Evolutionary conservation across 352 stramenopile genomes (phyloP).

Genomic region (Pythium myriotylum): DNA sequence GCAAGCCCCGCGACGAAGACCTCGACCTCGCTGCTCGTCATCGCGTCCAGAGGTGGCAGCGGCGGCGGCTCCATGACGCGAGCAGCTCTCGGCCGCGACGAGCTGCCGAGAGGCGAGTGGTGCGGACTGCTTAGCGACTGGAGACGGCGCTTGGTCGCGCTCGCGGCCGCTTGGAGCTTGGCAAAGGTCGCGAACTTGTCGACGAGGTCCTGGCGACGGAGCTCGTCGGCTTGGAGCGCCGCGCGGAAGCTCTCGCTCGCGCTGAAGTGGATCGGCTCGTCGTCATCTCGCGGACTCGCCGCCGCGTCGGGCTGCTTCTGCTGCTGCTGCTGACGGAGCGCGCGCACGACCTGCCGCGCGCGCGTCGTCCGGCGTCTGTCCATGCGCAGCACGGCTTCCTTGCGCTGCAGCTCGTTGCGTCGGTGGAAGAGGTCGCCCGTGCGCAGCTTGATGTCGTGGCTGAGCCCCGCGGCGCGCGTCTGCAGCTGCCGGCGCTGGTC

Average conservation of each 20-base stretch:
- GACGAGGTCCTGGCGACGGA: conserved; percentile 59
- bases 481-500: conserved; percentile 58
- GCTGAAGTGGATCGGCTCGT: conserved; percentile 19
- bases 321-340: conserved; percentile 10
- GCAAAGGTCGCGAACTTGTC: conserved; percentile 37
- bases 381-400: conserved; percentile 41
- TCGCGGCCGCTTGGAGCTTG: conserved; percentile 21
- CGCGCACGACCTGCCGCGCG: neutral
- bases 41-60: conserved; percentile 18
- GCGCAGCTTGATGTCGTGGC: conserved; percentile 66
- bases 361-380: conserved; percentile 16
- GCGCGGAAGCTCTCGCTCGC: conserved; percentile 33
- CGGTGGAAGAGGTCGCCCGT: conserved; percentile 75
- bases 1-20: conserved; percentile 52
- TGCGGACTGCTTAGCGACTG: conserved; percentile 14
- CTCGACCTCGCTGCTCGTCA: conserved; percentile 51
- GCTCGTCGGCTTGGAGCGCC: conserved; percentile 52
- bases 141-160: conserved; percentile 19
- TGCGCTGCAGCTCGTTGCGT: conserved; percentile 71
- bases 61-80: neutral
- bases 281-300: neutral
- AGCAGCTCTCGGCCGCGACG: neutral
- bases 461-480: conserved; percentile 46
- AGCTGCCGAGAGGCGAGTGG: neutral
- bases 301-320: too few relatives aligned